A percentile compares a stretch with the other conserved stretches of the same genome.
These are phyloP conservation scores for Agastache rugosa DNA, from an alignment of 257 asterid species.

Conservation along the genomic window DNA sequence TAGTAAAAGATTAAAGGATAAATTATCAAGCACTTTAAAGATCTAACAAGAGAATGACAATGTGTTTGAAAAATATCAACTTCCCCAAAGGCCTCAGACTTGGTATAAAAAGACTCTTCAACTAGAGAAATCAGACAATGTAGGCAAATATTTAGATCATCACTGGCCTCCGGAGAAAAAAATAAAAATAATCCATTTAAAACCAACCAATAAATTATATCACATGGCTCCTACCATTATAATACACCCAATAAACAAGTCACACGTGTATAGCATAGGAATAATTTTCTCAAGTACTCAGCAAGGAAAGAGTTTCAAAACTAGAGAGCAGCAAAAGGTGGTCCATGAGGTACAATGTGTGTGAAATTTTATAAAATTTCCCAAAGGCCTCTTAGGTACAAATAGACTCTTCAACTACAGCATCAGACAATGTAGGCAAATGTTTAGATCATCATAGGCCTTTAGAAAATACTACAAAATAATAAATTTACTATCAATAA, in stretches of 20 bases:
- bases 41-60: background rate
- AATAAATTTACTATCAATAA: background rate
- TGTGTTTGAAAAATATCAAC: background rate
- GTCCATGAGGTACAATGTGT: background rate
- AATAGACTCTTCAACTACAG: conserved; percentile 23
- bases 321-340: background rate
- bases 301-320: too few species aligned
- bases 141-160: conserved; percentile 51
- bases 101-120: conserved; percentile 19
- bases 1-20: background rate
- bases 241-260: background rate
- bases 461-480: background rate
- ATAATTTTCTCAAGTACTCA: background rate
- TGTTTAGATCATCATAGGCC: conserved; percentile 46
- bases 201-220: background rate
- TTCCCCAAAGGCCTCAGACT: conserved; percentile 39
- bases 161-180: conserved; percentile 40
- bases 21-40: background rate
- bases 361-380: background rate
- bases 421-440: conserved; percentile 65
- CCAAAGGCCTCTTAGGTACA: conserved; percentile 30
- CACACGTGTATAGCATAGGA: background rate
- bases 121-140: conserved; percentile 50
- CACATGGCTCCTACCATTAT: background rate
- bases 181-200: background rate